Conservation (phyloP, 192 early-diverging fungal species). For the Chytriomyces hyalinus region DNA sequence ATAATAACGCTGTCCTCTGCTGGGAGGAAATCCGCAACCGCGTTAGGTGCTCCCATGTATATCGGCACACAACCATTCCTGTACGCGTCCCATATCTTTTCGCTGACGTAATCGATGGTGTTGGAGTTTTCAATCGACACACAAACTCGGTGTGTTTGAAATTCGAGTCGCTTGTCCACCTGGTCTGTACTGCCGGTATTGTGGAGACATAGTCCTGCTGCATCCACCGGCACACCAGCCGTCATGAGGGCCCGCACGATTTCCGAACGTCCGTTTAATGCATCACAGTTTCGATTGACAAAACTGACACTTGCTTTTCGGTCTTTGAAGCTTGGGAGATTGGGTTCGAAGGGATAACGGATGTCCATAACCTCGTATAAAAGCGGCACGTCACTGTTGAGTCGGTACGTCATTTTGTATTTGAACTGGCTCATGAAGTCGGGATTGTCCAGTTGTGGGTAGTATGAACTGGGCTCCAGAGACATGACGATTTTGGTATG, state of each 20-base stretch:
- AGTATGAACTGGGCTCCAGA: neutral
- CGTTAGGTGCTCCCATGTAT: slow-evolving; percentile 3
- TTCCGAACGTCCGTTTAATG: neutral
- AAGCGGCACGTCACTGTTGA: neutral
- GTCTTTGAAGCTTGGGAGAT: neutral
- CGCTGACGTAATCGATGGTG: neutral
- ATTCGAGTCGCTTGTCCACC: neutral
- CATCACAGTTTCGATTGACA: neutral
- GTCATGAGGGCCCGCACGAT: neutral
- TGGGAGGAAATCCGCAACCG: neutral
- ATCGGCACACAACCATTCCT: neutral
- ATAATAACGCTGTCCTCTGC: neutral
- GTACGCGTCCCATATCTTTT: neutral
- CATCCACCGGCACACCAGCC: neutral
- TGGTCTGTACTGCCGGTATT: neutral
- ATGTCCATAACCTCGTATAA: neutral
- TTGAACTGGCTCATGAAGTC: neutral
- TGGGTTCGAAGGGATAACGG: neutral
- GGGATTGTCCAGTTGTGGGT: neutral
- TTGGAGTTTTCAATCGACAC: neutral
- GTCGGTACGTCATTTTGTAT: neutral
- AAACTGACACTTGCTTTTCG: neutral
- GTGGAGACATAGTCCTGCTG: neutral
- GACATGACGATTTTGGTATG: neutral
- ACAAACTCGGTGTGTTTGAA: neutral